These are phyloP conservation scores for Spizellomyces punctatus DNA, from an alignment of 192 early-diverging fungal genomes.

Conservation along the genomic window DNA sequence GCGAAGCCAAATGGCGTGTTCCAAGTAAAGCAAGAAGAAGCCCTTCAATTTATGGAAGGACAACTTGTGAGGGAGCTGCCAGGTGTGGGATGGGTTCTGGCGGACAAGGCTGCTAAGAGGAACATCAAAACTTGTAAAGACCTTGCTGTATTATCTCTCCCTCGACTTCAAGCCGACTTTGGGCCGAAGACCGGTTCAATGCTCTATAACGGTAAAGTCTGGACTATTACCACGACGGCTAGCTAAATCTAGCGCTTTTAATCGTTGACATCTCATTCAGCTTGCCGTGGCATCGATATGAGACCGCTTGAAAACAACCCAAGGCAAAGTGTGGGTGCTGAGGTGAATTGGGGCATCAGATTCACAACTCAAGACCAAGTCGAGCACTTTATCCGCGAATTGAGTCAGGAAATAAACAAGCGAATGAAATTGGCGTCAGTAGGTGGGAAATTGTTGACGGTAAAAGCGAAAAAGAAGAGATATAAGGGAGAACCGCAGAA, in stretches of 20 bases:
- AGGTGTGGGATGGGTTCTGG: constrained; percentile 63
- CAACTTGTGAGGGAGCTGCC: constrained; percentile 50
- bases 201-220: constrained; percentile 59
- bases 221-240: background rate
- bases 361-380: constrained; percentile 74
- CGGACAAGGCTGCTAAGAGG: constrained; percentile 42
- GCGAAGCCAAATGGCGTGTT: constrained; percentile 72
- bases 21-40: constrained; percentile 1
- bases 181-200: constrained; percentile 72
- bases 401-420: constrained; percentile 66
- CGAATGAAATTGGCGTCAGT: constrained; percentile 59
- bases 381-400: constrained; percentile 66
- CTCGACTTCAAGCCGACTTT: constrained; percentile 59
- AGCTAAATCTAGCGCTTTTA: background rate
- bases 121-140: constrained; percentile 43
- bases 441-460: constrained; percentile 62
- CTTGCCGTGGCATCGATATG: constrained; percentile 73
- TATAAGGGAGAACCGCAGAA: constrained; percentile 55
- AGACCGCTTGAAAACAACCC: constrained; percentile 65
- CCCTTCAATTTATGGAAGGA: constrained; percentile 15
- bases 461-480: constrained; percentile 61
- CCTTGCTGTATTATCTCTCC: constrained; percentile 32
- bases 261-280: background rate
- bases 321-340: constrained; percentile 79
- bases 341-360: constrained; percentile 87